phyloP scores from a whole-genome alignment of 2,329 filamentous ascomycete genomes.

The Fusarium siculi region DNA sequence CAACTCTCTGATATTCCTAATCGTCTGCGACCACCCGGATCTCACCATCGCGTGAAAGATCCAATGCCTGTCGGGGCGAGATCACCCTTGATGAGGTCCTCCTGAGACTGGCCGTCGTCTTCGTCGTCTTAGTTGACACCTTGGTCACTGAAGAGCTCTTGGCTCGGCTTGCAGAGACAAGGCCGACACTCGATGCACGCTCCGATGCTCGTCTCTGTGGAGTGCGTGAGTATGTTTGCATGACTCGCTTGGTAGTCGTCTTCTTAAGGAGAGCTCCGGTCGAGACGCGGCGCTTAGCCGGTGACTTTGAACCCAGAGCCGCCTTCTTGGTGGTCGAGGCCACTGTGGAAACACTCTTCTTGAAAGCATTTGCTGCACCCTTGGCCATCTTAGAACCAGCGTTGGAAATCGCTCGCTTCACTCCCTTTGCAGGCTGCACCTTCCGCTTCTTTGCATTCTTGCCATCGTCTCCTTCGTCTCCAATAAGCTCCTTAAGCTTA shows the following conservation, averaged over 20 bases:
- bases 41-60: constrained; percentile 33
- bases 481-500: constrained; percentile 65
- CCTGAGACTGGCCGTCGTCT: constrained; percentile 22
- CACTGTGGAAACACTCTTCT: constrained; percentile 51
- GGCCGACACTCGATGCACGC: constrained; percentile 35
- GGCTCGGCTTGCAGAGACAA: constrained; percentile 24
- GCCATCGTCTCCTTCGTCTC: constrained; percentile 51
- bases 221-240: constrained; percentile 45
- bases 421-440: constrained; percentile 47
- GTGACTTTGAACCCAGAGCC: constrained; percentile 38
- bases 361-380: constrained; percentile 51
- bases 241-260: constrained; percentile 43
- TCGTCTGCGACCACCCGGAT: constrained; percentile 37
- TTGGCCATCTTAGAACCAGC: constrained; percentile 51
- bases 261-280: constrained; percentile 45
- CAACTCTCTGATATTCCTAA: constrained; percentile 12
- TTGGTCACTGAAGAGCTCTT: constrained; percentile 25
- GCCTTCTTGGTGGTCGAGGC: constrained; percentile 45
- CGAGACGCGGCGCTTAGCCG: constrained; percentile 42
- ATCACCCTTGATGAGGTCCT: constrained; percentile 17
- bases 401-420: constrained; percentile 50
- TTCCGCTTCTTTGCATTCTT: constrained; percentile 63
- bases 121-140: constrained; percentile 26
- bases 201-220: constrained; percentile 39
- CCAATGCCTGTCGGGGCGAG: constrained; percentile 36